Evolutionary conservation across 148 eudicot genomes (phyloP).

Genomic region (Cornus suecica): DNA sequence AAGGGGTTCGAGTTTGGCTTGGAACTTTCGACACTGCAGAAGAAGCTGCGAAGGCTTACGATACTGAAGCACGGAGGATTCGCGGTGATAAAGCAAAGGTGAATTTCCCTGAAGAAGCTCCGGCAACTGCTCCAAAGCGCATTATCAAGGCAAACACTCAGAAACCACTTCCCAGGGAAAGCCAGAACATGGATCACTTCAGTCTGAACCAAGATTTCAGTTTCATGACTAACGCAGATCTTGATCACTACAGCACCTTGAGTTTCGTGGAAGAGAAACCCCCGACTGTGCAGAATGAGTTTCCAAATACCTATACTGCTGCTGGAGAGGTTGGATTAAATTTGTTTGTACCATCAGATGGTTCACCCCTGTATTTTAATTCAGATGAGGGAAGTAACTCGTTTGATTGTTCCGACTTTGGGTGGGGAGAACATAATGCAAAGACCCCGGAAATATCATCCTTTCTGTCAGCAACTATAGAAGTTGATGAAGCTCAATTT

Average conservation of each 20-base stretch:
- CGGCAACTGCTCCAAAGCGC: constrained; percentile 31
- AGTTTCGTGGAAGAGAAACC: constrained; percentile 63
- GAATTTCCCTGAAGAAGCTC: constrained; percentile 73
- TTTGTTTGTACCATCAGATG: constrained; percentile 31
- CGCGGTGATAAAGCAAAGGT: constrained; percentile 95
- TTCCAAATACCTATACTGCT: constrained; percentile 23
- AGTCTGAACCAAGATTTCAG: constrained; percentile 28
- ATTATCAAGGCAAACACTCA: constrained; percentile 33
- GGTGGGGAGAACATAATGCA: constrained; percentile 59
- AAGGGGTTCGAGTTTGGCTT: constrained; percentile 98
- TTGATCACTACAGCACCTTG: constrained; percentile 25
- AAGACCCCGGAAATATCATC: constrained; percentile 82
- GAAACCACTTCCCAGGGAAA: constrained; percentile 28
- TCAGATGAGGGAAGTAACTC: constrained; percentile 87
- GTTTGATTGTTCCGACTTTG: constrained; percentile 67
- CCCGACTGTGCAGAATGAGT: constrained; percentile 27
- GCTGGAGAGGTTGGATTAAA: constrained; percentile 26
- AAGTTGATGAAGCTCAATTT: constrained; percentile 36
- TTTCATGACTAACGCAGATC: constrained; percentile 26
- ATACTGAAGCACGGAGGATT: constrained; percentile 90
- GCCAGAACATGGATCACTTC: constrained; percentile 28
- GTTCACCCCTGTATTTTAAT: constrained; percentile 34
- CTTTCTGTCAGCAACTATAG: constrained; percentile 49
- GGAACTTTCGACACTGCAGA: constrained; percentile 98
- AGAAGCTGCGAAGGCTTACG: constrained; percentile 98